A percentile compares a stretch with the other conserved stretches of the same genome.
Evolutionary conservation across 2,329 filamentous ascomycete species (phyloP).

Genomic region (Bipolaris zeicola): DNA sequence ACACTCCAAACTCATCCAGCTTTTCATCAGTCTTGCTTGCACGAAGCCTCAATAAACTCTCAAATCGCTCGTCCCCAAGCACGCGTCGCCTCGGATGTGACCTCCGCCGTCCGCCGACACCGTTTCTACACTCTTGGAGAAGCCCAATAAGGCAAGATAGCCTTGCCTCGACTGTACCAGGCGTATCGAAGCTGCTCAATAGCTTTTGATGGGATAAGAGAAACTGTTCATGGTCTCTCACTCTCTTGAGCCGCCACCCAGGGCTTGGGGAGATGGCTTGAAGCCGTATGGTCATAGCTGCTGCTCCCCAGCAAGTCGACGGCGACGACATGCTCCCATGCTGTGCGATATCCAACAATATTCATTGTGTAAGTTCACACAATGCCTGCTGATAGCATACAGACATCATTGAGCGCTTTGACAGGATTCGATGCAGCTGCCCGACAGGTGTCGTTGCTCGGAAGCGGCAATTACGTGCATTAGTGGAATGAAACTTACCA

Average conservation of each 20-base stretch:
- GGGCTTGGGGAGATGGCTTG: background rate
- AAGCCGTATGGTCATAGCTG: conserved; percentile 3
- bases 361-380: background rate
- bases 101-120: background rate
- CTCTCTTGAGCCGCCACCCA: conserved; percentile 4
- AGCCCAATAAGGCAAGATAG: background rate
- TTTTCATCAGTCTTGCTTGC: background rate
- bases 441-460: conserved; percentile 1
- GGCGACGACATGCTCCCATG: background rate
- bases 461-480: conserved; percentile 5
- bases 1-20: background rate
- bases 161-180: background rate
- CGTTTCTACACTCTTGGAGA: background rate
- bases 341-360: background rate
- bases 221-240: conserved; percentile 1
- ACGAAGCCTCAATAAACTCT: background rate
- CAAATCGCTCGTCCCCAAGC: background rate
- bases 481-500: background rate
- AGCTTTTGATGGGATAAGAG: background rate
- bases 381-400: background rate
- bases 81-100: background rate
- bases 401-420: background rate
- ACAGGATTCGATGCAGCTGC: background rate
- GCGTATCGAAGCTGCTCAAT: background rate
- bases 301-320: background rate